These are phyloP conservation scores for Pichia scutulata DNA, from an alignment of 805 yeast species.

Conservation along the genomic window DNA sequence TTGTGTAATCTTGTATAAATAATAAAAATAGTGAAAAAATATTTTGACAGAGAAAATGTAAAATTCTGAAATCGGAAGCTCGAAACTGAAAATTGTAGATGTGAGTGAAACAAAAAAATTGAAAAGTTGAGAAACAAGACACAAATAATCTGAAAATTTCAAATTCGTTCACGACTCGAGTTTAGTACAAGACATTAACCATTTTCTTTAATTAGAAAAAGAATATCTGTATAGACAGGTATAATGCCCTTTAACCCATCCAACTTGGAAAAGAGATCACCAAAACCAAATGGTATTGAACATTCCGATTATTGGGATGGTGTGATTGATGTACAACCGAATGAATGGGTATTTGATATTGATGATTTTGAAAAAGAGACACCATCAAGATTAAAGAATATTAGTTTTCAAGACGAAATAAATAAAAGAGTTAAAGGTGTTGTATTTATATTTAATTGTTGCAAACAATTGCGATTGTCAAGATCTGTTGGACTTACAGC, in stretches of 20 bases:
- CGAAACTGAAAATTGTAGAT: not conserved
- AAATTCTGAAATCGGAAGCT: no score
- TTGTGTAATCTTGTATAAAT: not conserved
- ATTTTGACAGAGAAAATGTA: no score
- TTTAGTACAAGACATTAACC: no score
- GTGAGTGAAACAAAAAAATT: no score
- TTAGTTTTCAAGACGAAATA: constrained; percentile 33
- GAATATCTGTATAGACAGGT: not conserved
- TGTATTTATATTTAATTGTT: constrained; percentile 37
- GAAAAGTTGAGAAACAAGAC: no score
- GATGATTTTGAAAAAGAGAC: constrained; percentile 20
- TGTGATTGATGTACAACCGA: constrained; percentile 18
- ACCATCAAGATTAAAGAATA: constrained; percentile 29
- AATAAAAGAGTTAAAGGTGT: constrained; percentile 41
- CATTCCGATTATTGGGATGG: constrained; percentile 24
- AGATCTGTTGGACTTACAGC: constrained; percentile 43
- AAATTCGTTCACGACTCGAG: no score
- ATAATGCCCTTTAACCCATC: not conserved
- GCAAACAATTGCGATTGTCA: constrained; percentile 38
- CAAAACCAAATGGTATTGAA: not conserved
- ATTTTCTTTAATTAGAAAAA: no score
- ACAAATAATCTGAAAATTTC: no score
- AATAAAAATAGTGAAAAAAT: not conserved
- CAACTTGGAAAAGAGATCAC: not conserved
- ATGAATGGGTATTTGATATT: constrained; percentile 23